Base-by-base conservation (phyloP, 148 eudicot genomes). In the Chenopodium album region DNA sequence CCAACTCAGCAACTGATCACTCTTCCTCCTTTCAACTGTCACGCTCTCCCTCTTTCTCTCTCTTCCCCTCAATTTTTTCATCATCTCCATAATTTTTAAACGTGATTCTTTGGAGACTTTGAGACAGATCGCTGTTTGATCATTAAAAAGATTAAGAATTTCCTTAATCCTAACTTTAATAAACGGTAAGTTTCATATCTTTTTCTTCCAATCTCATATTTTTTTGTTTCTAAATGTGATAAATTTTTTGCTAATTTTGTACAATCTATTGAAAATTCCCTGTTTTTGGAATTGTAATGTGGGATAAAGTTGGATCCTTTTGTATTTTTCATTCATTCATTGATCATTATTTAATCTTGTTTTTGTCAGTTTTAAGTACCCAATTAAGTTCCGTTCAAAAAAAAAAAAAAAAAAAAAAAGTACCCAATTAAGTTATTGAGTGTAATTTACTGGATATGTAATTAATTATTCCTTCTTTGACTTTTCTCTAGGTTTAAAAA, bases 401-500 rank as follows among this genome's bases (percentile, higher is more conserved):
- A 23, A 23, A 23, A 23, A 23, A 23, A 23, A 23, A 23, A 23
- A 23, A 23, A 23, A 23, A 23, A 23, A 23, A 2, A 17, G 60
- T 29, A 20, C 56, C 34, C 44, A 28, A 50, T 22, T 75, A 1
- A 11, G 16, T 50, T 7, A n/a, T 26, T 47, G 56, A 62, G 75
- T 67, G 78, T 26, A 56, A 48, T 74, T 32, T 68, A 68, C 64
- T 79, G 84, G 76, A 69, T 41, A 48, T 22, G 17, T 48, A 47
- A 37, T 41, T 26, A 50, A 76, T 17, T 70, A 80, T 8, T 26
- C 65, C 37, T 73, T 62, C 29, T 41, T 85, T 85, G 82, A 82
- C 85, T 82, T 85, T 75, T 78, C 34, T 56, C 13, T 50, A 50
- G 54, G 14, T 29, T 85, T 75, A 48, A 60, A 34, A 47, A 54